Percentiles rank a stretch among this genome's conserved stretches.
These are phyloP conservation scores for Drechmeria coniospora DNA, from an alignment of 2,329 filamentous ascomycete species.

Conservation along the genomic window DNA sequence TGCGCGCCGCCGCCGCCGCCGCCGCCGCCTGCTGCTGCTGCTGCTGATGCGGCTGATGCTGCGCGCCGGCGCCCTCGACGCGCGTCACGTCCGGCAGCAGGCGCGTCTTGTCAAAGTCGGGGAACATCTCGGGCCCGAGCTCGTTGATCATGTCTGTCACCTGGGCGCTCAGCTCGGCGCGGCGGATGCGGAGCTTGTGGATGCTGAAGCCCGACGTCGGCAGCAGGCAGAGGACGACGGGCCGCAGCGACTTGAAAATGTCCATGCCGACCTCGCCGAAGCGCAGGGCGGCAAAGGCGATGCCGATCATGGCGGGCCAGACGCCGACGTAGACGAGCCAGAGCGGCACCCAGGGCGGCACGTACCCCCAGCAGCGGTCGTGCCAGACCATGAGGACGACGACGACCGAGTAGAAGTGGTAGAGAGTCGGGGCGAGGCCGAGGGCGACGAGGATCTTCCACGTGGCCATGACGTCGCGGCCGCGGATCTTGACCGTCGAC, in stretches of 20 bases:
- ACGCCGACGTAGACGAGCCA: slow-evolving; percentile 63
- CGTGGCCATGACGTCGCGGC: slow-evolving; percentile 78
- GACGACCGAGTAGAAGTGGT: slow-evolving; percentile 63
- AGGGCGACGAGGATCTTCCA: slow-evolving; percentile 89
- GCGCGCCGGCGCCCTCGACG: slow-evolving; percentile 16
- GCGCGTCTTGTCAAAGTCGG: slow-evolving; percentile 75
- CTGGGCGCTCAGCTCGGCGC: slow-evolving; percentile 60
- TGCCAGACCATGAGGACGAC: slow-evolving; percentile 64
- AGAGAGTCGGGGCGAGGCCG: slow-evolving; percentile 66
- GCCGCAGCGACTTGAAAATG: slow-evolving; percentile 85
- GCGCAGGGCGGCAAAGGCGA: slow-evolving; percentile 84
- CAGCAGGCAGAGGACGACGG: slow-evolving; percentile 70
- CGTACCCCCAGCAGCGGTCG: slow-evolving; percentile 68
- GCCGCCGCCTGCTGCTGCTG: too few species aligned
- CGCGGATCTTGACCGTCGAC: slow-evolving; percentile 78
- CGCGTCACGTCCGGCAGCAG: slow-evolving; percentile 44
- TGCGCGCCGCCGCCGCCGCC: slow-evolving; percentile 11
- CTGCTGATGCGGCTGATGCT: too few species aligned
- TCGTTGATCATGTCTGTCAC: slow-evolving; percentile 91
- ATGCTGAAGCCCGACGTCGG: slow-evolving; percentile 76
- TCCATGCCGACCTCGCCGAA: slow-evolving; percentile 99
- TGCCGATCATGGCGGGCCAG: slow-evolving; percentile 66
- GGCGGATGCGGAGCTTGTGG: slow-evolving; percentile 55
- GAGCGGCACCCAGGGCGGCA: slow-evolving; percentile 66
- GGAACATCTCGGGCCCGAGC: slow-evolving; percentile 87